Percentiles rank a stretch among this genome's conserved stretches.
phyloP scores from a whole-genome alignment of 106 monocot genomes.

The Hemerocallis citrina region DNA sequence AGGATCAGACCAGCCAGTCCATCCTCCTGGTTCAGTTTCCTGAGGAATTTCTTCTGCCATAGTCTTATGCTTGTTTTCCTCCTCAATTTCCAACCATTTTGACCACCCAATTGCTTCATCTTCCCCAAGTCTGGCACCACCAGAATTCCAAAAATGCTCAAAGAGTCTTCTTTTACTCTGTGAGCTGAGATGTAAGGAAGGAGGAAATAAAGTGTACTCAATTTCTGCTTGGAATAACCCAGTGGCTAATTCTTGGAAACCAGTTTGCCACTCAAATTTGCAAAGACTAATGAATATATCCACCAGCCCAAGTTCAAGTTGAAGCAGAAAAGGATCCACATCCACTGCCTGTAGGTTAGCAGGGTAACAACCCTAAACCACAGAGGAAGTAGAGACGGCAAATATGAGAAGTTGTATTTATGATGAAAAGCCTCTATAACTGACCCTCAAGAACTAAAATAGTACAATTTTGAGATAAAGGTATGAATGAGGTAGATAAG shows the following conservation, averaged over 20 bases:
- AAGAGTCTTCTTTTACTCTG: conserved; percentile 79
- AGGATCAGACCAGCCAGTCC: conserved; percentile 84
- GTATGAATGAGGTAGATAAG: too few relatives aligned
- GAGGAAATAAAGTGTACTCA: conserved; percentile 76
- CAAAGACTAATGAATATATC: conserved; percentile 86
- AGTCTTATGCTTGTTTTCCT: conserved; percentile 37
- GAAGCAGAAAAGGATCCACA: conserved; percentile 33
- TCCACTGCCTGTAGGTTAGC: too few relatives aligned
- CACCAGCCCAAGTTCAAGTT: conserved; percentile 71
- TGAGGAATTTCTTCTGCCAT: conserved; percentile 30
- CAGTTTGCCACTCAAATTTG: conserved; percentile 95
- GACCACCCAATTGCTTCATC: conserved; percentile 82
- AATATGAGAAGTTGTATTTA: not conserved
- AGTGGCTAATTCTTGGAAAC: conserved; percentile 78
- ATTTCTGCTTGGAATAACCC: conserved; percentile 90
- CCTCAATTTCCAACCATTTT: conserved; percentile 68
- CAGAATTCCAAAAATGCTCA: conserved; percentile 91
- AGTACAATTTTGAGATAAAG: too few relatives aligned
- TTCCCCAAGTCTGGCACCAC: conserved; percentile 76
- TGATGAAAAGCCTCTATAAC: not conserved
- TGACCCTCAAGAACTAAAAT: too few relatives aligned
- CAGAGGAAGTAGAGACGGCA: not conserved
- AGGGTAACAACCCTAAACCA: conserved; percentile 30
- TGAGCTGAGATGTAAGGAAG: conserved; percentile 61
- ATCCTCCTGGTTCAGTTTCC: conserved; percentile 73